phyloP scores from a whole-genome alignment of 1,284 basidiomycete species.

The Dichomitus squalens region DNA sequence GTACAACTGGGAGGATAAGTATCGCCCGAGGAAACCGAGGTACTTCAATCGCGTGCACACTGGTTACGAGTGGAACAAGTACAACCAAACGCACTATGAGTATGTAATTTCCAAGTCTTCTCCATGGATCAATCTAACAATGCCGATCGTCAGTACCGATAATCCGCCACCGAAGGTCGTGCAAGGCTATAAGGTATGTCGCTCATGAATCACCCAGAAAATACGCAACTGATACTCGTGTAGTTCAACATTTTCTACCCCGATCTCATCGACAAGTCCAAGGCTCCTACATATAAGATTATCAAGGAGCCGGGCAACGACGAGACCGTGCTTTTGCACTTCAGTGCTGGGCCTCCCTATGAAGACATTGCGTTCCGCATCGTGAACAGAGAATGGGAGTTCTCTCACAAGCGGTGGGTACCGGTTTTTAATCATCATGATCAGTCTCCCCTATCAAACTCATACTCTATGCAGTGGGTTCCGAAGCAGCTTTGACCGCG shows the following conservation, averaged over 20 bases:
- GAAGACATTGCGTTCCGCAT: constrained; percentile 99
- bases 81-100: constrained; percentile 99
- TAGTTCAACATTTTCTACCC: constrained; percentile 96
- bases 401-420: constrained; percentile 87
- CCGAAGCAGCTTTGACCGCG: constrained; percentile 83
- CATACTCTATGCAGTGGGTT: constrained; percentile 59
- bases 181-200: constrained; percentile 91
- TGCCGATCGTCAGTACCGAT: constrained; percentile 63
- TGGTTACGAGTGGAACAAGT: constrained; percentile 99
- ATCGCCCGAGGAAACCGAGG: constrained; percentile 95
- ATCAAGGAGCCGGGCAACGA: constrained; percentile 91
- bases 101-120: constrained; percentile 45
- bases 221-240: neutral
- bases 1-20: constrained; percentile 99
- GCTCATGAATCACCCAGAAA: too few species aligned
- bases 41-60: constrained; percentile 99
- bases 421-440: neutral
- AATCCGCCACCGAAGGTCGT: constrained; percentile 98
- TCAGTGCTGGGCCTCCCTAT: constrained; percentile 97
- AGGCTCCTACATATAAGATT: constrained; percentile 94
- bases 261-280: constrained; percentile 95
- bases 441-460: neutral
- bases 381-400: constrained; percentile 98
- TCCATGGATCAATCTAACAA: constrained; percentile 3
- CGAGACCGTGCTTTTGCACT: constrained; percentile 92